These are phyloP conservation scores for Xerocomus nothofagi DNA, from an alignment of 1,284 basidiomycete genomes.

Conservation along the genomic window DNA sequence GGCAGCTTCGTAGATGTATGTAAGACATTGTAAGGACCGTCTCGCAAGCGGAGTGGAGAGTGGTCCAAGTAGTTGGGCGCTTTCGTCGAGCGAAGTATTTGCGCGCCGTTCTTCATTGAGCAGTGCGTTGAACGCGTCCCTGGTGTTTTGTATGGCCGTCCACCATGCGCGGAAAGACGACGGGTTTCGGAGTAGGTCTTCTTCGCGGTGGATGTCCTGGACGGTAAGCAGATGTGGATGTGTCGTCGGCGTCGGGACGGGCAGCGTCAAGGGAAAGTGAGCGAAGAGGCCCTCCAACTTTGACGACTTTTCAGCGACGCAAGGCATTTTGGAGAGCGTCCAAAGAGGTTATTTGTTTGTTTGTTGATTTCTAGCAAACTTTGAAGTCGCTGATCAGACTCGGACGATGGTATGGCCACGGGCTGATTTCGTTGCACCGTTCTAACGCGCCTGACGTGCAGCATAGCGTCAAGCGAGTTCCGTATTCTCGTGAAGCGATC, in stretches of 20 bases:
- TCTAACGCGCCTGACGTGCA: slow-evolving; percentile 27
- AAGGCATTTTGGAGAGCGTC: slow-evolving; percentile 52
- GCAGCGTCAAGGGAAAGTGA: slow-evolving; percentile 80
- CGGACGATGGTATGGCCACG: slow-evolving; percentile 26
- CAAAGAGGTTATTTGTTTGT: too few relatives aligned
- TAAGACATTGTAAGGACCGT: slow-evolving; percentile 77
- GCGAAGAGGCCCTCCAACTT: slow-evolving; percentile 55
- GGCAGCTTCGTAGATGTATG: slow-evolving; percentile 92
- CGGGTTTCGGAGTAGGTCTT: slow-evolving; percentile 94
- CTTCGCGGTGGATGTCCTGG: slow-evolving; percentile 85
- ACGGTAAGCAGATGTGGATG: slow-evolving; percentile 76
- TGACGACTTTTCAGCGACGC: slow-evolving; percentile 44
- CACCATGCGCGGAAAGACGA: slow-evolving; percentile 92
- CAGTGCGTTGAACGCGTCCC: slow-evolving; percentile 60
- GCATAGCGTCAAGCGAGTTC: slow-evolving; percentile 80
- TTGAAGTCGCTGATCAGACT: too few relatives aligned
- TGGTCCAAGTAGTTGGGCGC: slow-evolving; percentile 62
- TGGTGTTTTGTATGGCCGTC: slow-evolving; percentile 78
- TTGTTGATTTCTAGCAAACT: not conserved
- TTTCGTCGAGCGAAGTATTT: slow-evolving; percentile 46
- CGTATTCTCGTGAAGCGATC: slow-evolving; percentile 60
- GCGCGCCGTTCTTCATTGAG: slow-evolving; percentile 55
- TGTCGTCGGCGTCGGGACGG: slow-evolving; percentile 79
- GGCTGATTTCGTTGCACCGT: not conserved
- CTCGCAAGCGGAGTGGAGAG: slow-evolving; percentile 74